Percentiles rank a stretch among this genome's conserved stretches.
Evolutionary conservation across 1,284 basidiomycete genomes (phyloP).

Genomic region (Sanghuangporus sanghuang): DNA sequence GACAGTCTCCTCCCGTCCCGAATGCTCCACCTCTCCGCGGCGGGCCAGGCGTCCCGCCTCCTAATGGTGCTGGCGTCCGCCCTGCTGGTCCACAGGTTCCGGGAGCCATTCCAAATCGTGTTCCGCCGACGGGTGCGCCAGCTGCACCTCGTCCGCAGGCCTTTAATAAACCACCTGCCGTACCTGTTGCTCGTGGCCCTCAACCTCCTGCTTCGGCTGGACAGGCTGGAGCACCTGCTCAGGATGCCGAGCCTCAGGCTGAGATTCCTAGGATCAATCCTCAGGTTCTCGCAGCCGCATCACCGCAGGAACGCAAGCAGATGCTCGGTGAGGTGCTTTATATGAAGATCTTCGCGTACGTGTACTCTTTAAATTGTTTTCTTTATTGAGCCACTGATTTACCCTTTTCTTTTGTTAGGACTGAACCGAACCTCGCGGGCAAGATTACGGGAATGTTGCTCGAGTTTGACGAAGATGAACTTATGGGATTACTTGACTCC

Average conservation of each 20-base stretch:
- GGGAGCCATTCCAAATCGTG: constrained; percentile 33
- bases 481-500: constrained; percentile 81
- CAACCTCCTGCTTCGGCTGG: constrained; percentile 31
- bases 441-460: constrained; percentile 98
- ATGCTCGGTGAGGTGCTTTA: constrained; percentile 93
- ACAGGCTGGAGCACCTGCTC: constrained; percentile 29
- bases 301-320: constrained; percentile 92
- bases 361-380: constrained; percentile 23
- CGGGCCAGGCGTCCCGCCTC: constrained; percentile 48
- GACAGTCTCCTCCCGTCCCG: constrained; percentile 22
- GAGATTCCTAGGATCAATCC: constrained; percentile 46
- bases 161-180: constrained; percentile 16
- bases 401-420: constrained; percentile 30
- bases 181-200: constrained; percentile 24
- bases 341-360: constrained; percentile 79
- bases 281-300: constrained; percentile 63
- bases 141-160: constrained; percentile 28
- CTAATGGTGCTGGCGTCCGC: constrained; percentile 47
- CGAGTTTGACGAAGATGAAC: constrained; percentile 94
- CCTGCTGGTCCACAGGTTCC: constrained; percentile 38
- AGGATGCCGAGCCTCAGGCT: constrained; percentile 32
- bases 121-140: constrained; percentile 24
- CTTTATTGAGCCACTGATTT: constrained; percentile 19
- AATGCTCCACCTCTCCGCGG: constrained; percentile 19
- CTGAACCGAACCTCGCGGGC: constrained; percentile 85